phyloP scores from a whole-genome alignment of 257 asterid genomes.

The Hygrophila difformis region DNA sequence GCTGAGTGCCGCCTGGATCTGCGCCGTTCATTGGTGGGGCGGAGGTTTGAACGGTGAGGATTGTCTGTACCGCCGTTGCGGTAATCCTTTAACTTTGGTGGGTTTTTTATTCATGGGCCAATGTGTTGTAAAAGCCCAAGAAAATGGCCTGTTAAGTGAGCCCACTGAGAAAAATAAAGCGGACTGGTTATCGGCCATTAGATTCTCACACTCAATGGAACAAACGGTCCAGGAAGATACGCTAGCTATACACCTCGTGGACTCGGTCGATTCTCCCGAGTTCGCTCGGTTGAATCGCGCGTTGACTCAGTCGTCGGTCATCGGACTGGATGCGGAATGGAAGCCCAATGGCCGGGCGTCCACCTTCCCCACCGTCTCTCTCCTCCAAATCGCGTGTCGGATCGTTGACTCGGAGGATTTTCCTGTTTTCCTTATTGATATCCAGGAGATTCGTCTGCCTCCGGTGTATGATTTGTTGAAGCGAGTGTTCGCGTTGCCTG shows the following conservation, averaged over 20 bases:
- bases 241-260: slow-evolving; percentile 50
- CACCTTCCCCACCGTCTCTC: slow-evolving; percentile 70
- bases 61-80: too few relatives aligned
- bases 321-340: slow-evolving; percentile 97
- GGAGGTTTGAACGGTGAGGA: too few relatives aligned
- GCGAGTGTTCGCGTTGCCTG: slow-evolving; percentile 37
- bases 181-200: too few relatives aligned
- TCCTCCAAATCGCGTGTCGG: slow-evolving; percentile 90
- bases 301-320: slow-evolving; percentile 49
- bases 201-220: too few relatives aligned
- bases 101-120: too few relatives aligned
- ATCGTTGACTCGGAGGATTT: slow-evolving; percentile 27
- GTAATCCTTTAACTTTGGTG: too few relatives aligned
- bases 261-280: slow-evolving; percentile 58
- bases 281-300: slow-evolving; percentile 45
- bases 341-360: slow-evolving; percentile 53
- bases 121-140: too few relatives aligned
- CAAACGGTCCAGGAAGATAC: too few relatives aligned
- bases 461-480: slow-evolving; percentile 48
- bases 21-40: too few relatives aligned
- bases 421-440: slow-evolving; percentile 71
- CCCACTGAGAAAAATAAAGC: too few relatives aligned
- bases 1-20: too few relatives aligned
- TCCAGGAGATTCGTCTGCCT: slow-evolving; percentile 38
- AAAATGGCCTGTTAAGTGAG: too few relatives aligned